phyloP scores from a whole-genome alignment of 805 yeast genomes.

The Yarrowia alimentaria region DNA sequence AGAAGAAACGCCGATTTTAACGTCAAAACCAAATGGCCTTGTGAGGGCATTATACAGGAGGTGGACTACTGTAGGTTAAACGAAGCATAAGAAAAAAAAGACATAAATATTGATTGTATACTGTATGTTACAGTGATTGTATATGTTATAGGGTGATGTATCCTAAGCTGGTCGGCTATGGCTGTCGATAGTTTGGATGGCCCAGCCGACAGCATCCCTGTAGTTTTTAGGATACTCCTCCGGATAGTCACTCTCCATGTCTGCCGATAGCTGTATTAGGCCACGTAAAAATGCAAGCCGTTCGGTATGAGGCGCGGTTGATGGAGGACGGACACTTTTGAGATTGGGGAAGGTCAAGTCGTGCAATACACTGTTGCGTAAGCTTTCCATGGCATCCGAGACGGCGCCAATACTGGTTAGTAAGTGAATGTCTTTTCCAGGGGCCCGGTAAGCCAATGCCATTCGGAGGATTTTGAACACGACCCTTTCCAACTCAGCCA shows the following conservation, averaged over 20 bases:
- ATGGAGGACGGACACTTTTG: neutral
- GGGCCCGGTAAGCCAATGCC: conserved; percentile 19
- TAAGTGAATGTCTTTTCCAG: neutral
- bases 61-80: too few species aligned
- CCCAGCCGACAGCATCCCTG: conserved; percentile 15
- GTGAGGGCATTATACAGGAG: too few species aligned
- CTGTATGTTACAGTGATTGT: too few species aligned
- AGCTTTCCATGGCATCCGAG: conserved; percentile 4
- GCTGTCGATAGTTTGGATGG: neutral
- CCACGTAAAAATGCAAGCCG: conserved; percentile 14
- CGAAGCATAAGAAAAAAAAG: too few species aligned
- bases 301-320: conserved; percentile 4
- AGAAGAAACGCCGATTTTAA: too few species aligned
- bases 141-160: too few species aligned
- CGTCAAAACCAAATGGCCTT: too few species aligned
- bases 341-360: conserved; percentile 2
- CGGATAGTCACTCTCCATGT: neutral
- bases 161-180: too few species aligned
- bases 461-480: conserved; percentile 14
- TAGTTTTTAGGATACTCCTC: conserved; percentile 21
- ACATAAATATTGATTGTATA: too few species aligned
- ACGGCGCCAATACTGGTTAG: conserved; percentile 9
- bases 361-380: neutral
- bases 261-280: conserved; percentile 6
- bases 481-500: conserved; percentile 10